phyloP scores from a whole-genome alignment of 305 asterid species.

The Andrographis paniculata region DNA sequence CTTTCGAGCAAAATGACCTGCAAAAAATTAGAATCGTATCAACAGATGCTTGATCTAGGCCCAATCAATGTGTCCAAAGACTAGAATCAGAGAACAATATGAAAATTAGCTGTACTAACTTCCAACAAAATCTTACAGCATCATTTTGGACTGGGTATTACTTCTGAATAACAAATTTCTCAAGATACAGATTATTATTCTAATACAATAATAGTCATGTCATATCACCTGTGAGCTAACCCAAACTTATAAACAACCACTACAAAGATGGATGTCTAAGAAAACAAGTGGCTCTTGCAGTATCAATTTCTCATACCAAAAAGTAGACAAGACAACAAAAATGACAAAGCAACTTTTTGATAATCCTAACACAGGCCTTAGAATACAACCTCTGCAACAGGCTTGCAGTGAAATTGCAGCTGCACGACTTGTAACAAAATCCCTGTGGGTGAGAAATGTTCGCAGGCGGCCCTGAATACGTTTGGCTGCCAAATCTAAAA shows the following conservation, averaged over 20 bases:
- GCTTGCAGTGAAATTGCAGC: conserved; percentile 80
- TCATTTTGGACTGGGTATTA: too few species aligned
- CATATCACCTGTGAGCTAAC: too few species aligned
- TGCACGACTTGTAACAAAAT: conserved; percentile 41
- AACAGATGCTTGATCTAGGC: conserved; percentile 3
- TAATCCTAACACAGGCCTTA: conserved; percentile 12
- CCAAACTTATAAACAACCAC: too few species aligned
- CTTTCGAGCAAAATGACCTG: conserved; percentile 71
- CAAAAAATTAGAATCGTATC: conserved; percentile 14
- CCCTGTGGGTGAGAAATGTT: conserved; percentile 60
- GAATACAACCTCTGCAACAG: conserved; percentile 73
- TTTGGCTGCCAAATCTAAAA: conserved; percentile 81
- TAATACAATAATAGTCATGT: too few species aligned
- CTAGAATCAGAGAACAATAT: conserved; percentile 7
- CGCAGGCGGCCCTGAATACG: conserved; percentile 69
- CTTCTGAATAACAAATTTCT: background rate
- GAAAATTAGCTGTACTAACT: background rate
- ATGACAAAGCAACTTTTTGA: conserved; percentile 4
- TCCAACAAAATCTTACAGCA: background rate
- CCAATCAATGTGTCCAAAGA: conserved; percentile 11
- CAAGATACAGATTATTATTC: background rate
- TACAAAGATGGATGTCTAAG: too few species aligned
- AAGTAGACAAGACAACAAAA: conserved; percentile 4
- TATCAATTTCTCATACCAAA: conserved; percentile 1
- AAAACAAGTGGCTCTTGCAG: background rate